Conservation (phyloP, 345 rosid genomes). For the Orychophragmus violaceus region DNA sequence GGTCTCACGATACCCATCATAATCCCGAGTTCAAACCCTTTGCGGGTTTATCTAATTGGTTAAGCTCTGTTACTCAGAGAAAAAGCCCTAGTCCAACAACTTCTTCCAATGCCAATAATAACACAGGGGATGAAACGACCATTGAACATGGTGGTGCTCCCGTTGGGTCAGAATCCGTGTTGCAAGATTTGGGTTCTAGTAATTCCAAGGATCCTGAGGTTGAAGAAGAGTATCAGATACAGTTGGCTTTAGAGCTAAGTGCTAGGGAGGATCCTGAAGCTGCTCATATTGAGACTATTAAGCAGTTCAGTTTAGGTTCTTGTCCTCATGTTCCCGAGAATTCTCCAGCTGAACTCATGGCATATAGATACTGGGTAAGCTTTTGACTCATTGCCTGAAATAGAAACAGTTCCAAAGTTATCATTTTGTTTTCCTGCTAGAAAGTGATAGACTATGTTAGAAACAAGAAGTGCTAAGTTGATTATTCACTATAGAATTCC, state of each 20-base stretch:
- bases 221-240: constrained; percentile 93
- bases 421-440: neutral
- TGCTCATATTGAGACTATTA: constrained; percentile 93
- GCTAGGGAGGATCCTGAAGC: constrained; percentile 99
- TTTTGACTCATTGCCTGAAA: constrained; percentile 11
- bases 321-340: constrained; percentile 52
- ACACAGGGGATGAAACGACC: constrained; percentile 31
- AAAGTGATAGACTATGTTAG: neutral
- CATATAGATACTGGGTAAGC: constrained; percentile 91
- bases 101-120: constrained; percentile 43
- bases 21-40: constrained; percentile 56
- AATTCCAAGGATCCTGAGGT: constrained; percentile 68
- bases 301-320: constrained; percentile 85
- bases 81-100: constrained; percentile 54
- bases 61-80: constrained; percentile 62
- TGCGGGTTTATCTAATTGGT: constrained; percentile 75
- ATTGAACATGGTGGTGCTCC: constrained; percentile 49
- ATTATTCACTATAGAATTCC: neutral
- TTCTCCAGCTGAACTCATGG: constrained; percentile 88
- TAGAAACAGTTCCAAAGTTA: neutral
- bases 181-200: constrained; percentile 50
- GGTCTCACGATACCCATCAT: constrained; percentile 21
- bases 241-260: constrained; percentile 86
- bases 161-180: constrained; percentile 36
- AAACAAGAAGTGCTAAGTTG: neutral